Evolutionary conservation across 148 eudicot genomes (phyloP).

Genomic region (Rheum nobile): DNA sequence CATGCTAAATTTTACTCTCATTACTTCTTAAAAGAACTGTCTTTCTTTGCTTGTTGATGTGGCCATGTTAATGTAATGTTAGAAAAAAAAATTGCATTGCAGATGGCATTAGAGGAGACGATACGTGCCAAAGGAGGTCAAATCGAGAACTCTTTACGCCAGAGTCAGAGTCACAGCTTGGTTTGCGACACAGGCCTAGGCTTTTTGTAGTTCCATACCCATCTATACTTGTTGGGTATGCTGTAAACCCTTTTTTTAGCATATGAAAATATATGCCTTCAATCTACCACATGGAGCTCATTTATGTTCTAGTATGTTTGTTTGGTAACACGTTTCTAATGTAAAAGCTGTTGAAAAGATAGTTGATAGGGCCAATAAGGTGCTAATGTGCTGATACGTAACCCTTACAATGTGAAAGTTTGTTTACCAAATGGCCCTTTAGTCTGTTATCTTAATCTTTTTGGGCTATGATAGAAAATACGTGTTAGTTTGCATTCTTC

Average conservation of each 20-base stretch:
- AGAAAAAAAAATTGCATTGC: conserved; percentile 8
- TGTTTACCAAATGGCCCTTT: not conserved
- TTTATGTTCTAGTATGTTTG: not conserved
- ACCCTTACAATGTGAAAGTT: not conserved
- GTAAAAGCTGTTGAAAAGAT: not conserved
- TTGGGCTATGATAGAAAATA: not conserved
- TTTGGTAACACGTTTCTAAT: not conserved
- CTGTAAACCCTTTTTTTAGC: not conserved
- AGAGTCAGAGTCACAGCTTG: conserved; percentile 62
- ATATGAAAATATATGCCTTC: not conserved
- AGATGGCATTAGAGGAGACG: conserved; percentile 73
- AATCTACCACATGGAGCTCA: not conserved
- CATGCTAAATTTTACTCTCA: too few species aligned
- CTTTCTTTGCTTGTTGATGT: not conserved
- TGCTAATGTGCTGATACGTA: not conserved
- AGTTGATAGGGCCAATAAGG: not conserved
- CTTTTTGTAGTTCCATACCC: conserved; percentile 64
- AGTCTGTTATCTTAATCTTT: not conserved
- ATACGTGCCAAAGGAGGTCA: conserved; percentile 48
- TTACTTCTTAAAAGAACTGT: too few species aligned
- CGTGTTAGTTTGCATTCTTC: not conserved
- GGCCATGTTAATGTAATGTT: not conserved
- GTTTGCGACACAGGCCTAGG: conserved; percentile 49
- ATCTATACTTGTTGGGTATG: conserved; percentile 92
- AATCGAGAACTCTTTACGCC: conserved; percentile 39